phyloP scores from a whole-genome alignment of 1,284 basidiomycete species.

The Pseudozyma thailandica region DNA sequence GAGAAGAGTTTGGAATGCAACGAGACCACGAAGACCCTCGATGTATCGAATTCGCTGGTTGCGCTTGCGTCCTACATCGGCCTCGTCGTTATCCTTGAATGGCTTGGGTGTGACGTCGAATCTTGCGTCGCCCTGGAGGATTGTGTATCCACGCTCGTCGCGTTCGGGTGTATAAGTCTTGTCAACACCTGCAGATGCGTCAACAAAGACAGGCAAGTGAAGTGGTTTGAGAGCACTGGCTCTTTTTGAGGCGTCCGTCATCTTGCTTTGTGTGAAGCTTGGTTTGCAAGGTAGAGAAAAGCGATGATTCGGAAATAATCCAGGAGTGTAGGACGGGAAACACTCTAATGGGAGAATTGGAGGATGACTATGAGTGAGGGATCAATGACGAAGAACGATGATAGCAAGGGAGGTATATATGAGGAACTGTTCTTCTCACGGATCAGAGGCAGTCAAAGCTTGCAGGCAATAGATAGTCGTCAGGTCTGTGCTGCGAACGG shows the following conservation, averaged over 20 bases:
- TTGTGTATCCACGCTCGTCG: conserved; percentile 44
- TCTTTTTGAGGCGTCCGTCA: conserved; percentile 30
- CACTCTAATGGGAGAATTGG: too few species aligned
- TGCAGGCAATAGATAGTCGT: background rate
- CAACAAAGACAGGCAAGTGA: conserved; percentile 38
- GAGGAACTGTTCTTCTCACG: background rate
- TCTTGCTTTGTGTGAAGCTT: conserved; percentile 2
- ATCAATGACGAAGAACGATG: background rate
- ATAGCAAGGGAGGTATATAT: background rate
- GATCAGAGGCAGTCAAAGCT: background rate
- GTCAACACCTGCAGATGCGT: conserved; percentile 26
- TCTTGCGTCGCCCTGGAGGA: conserved; percentile 36
- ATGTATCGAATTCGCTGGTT: conserved; percentile 43
- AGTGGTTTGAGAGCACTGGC: conserved; percentile 26
- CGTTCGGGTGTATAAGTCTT: conserved; percentile 33
- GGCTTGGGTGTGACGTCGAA: conserved; percentile 48
- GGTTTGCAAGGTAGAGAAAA: too few species aligned
- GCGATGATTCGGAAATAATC: too few species aligned
- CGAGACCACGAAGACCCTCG: conserved; percentile 50
- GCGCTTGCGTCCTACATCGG: conserved; percentile 38
- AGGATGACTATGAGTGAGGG: background rate
- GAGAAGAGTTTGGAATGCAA: conserved; percentile 52
- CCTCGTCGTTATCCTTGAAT: conserved; percentile 30
- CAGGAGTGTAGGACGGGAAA: too few species aligned
- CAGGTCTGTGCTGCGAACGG: conserved; percentile 1